phyloP scores from a whole-genome alignment of 2,329 filamentous ascomycete species.

The Colletotrichum neosansevieriae region DNA sequence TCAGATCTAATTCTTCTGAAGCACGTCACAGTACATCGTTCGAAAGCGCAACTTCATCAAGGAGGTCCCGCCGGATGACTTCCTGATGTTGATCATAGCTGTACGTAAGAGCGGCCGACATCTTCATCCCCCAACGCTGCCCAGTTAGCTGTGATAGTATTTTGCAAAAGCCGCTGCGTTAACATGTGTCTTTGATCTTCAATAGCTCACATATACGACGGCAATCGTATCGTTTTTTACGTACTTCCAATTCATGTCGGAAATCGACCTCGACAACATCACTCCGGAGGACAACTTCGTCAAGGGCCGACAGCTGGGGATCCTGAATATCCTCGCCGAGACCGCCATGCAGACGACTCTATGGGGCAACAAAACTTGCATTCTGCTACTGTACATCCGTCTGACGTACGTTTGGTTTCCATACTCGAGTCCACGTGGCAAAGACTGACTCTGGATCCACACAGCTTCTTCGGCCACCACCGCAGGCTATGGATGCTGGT shows the following conservation, averaged over 20 bases:
- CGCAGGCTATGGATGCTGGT: conserved; percentile 17
- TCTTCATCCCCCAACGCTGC: no score
- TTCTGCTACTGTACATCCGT: conserved; percentile 31
- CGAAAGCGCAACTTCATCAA: conserved; percentile 30
- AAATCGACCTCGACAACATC: conserved; percentile 13
- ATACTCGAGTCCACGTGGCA: no score
- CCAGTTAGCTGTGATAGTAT: no score
- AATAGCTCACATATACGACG: conserved; percentile 20
- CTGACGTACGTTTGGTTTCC: conserved; percentile 15
- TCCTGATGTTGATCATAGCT: conserved; percentile 24
- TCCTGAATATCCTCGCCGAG: conserved; percentile 29
- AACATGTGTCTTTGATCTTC: no score
- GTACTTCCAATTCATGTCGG: conserved; percentile 18
- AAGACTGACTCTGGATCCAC: not conserved
- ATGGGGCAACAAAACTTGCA: conserved; percentile 38
- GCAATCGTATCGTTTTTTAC: conserved; percentile 12
- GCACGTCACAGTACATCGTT: conserved; percentile 31
- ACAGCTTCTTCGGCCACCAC: conserved; percentile 30
- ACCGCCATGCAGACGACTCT: conserved; percentile 37
- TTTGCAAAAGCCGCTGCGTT: no score
- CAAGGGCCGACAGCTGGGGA: conserved; percentile 18
- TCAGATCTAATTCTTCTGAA: not conserved
- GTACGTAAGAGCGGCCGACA: conserved; percentile 10
- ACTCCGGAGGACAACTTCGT: conserved; percentile 5
- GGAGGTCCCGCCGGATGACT: conserved; percentile 27